phyloP scores from a whole-genome alignment of 139 green algal genomes.

The Yamagishiella unicocca region DNA sequence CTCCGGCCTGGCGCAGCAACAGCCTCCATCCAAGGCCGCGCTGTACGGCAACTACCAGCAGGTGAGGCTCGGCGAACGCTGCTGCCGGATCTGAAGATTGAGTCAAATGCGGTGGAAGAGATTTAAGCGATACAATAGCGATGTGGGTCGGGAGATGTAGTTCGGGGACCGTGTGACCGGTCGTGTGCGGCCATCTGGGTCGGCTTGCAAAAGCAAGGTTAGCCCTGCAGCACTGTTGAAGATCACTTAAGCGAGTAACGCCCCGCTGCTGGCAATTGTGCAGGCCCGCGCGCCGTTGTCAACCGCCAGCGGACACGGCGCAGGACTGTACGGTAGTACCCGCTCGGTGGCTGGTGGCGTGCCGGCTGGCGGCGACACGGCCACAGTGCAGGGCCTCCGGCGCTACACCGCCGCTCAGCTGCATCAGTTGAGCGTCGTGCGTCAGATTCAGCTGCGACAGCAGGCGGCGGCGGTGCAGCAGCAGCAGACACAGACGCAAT shows the following conservation, averaged over 20 bases:
- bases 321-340: constrained; percentile 3
- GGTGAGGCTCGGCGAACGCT: too few species aligned
- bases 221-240: too few species aligned
- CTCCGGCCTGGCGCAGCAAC: background rate
- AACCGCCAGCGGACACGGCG: background rate
- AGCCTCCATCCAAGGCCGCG: background rate
- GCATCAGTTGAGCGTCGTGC: constrained; percentile 25
- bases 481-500: background rate
- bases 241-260: too few species aligned
- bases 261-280: too few species aligned
- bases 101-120: too few species aligned
- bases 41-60: constrained; percentile 35
- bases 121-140: too few species aligned
- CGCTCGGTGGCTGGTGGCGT: background rate
- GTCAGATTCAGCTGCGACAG: constrained; percentile 24
- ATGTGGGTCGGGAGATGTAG: too few species aligned
- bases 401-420: constrained; percentile 24
- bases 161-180: too few species aligned
- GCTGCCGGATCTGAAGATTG: too few species aligned
- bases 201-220: too few species aligned
- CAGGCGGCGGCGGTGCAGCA: background rate
- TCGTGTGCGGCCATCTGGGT: too few species aligned
- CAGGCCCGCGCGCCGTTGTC: background rate
- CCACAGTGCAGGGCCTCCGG: background rate
- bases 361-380: background rate